These are phyloP conservation scores for Penicillium palitans DNA, from an alignment of 2,329 filamentous ascomycete species.

Conservation along the genomic window DNA sequence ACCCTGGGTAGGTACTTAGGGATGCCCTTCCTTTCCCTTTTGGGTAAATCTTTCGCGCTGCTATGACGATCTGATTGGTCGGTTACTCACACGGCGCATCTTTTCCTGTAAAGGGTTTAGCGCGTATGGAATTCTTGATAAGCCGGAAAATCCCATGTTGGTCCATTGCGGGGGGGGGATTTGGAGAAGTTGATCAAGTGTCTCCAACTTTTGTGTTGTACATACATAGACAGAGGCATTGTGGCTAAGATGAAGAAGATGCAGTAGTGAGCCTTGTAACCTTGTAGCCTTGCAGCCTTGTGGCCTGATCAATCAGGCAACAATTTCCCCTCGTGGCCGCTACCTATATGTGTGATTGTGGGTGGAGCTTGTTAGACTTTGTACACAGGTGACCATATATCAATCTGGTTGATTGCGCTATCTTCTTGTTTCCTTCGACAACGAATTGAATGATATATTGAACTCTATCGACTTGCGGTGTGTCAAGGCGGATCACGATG, in stretches of 20 bases:
- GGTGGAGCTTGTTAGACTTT: too few relatives aligned
- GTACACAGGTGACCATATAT: too few relatives aligned
- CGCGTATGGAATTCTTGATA: not conserved
- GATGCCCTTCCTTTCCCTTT: slow-evolving; percentile 6
- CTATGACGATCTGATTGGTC: slow-evolving; percentile 16
- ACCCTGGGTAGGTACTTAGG: not conserved
- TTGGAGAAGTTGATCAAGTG: not conserved
- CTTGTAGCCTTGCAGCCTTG: not conserved
- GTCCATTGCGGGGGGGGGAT: not conserved
- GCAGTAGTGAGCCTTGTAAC: not conserved
- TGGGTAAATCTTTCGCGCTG: slow-evolving; percentile 21
- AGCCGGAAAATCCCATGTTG: not conserved
- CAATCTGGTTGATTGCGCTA: too few relatives aligned
- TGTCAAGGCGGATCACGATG: too few relatives aligned
- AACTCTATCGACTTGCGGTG: too few relatives aligned
- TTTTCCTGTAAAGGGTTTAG: slow-evolving; percentile 21
- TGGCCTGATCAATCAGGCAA: not conserved
- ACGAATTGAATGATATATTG: too few relatives aligned
- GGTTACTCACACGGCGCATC: slow-evolving; percentile 16
- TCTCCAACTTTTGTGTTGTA: not conserved
- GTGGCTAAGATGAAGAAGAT: not conserved
- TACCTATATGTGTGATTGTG: not conserved
- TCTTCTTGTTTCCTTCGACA: too few relatives aligned
- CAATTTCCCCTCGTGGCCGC: too few relatives aligned
- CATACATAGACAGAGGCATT: too few relatives aligned